These are phyloP conservation scores for Aspergillus melleus DNA, from an alignment of 2,329 filamentous ascomycete species.

Conservation along the genomic window DNA sequence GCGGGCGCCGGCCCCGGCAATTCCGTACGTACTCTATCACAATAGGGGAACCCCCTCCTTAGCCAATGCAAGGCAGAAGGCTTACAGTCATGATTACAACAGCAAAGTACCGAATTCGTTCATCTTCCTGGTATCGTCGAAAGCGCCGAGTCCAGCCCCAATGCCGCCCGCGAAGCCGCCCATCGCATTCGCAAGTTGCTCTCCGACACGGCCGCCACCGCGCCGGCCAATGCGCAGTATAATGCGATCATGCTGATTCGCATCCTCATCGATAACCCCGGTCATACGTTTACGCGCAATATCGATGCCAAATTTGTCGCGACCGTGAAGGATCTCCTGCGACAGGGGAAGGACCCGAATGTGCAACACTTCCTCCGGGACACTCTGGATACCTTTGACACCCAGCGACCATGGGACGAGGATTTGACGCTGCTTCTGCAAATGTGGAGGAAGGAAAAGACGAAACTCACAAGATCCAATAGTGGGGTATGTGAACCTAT, in stretches of 20 bases:
- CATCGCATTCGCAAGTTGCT: constrained; percentile 80
- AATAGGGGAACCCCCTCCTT: neutral
- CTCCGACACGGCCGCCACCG: constrained; percentile 63
- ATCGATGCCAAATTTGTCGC: constrained; percentile 81
- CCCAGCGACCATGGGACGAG: constrained; percentile 70
- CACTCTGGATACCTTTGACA: constrained; percentile 76
- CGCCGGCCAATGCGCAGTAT: constrained; percentile 75
- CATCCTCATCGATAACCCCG: constrained; percentile 90
- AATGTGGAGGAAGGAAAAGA: constrained; percentile 91
- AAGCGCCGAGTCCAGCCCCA: constrained; percentile 85
- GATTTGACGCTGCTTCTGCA: constrained; percentile 68
- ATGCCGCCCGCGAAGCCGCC: constrained; percentile 79
- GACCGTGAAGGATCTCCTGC: constrained; percentile 72
- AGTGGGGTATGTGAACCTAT: constrained; percentile 7
- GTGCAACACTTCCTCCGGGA: constrained; percentile 86
- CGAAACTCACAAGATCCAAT: constrained; percentile 53
- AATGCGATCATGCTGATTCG: constrained; percentile 94
- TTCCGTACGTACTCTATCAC: constrained; percentile 43
- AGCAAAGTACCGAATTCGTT: constrained; percentile 82
- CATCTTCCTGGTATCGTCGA: constrained; percentile 94
- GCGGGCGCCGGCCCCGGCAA: constrained; percentile 60
- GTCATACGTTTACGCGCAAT: constrained; percentile 85
- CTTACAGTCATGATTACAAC: neutral
- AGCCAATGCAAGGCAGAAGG: neutral
- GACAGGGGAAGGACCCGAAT: constrained; percentile 67